Evolutionary conservation across 78 protist species (phyloP), one percentile per base, ranked within the genome.

Genomic region (Chrysochromulina tobinii): DNA sequence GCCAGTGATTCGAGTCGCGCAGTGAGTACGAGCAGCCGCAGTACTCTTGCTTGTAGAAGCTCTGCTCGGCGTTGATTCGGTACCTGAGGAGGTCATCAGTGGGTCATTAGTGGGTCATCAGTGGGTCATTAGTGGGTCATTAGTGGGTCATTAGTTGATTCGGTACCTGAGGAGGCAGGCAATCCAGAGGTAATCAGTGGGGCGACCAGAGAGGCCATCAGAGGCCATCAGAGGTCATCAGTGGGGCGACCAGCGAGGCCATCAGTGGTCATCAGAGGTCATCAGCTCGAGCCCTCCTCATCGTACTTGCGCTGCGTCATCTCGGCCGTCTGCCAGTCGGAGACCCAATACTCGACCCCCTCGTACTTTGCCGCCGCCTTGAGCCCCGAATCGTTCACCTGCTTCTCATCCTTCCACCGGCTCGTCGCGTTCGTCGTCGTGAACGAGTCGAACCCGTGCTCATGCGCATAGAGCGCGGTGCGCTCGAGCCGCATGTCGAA

Each of bases 1-100:
- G 90, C 54, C 48, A 87, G n/a, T 15, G 3, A 8, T 87, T 87
- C 21, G 90, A 66, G 73, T 87, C 90, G 61, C 90, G 72, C 51
- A 87, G 73, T 5, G 81, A 66, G 73, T 66, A 61, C n/a, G 75
- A 11, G 58, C 90, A 87, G 55, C 90, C 90, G 73, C 90, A 87
- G 59, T 87, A 87, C 58, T 87, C 90, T 58, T 87, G 90, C 90
- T 87, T 87, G 53, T 87, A 87, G 58, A 87, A 87, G 72, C 75
- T 54, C 58, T 61, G 81, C 55, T 87, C 75, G 27, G 90, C 90
- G 90, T 87, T 87, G 55, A 87, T 87, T 18, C 69, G 69, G 58
- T 87, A 87, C 64, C 64, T 59, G 12, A 38, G 38, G 38, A 38
- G 38, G 38, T 38, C 38, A 38, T 38, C 38, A 38, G 38, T 38